Conservation (phyloP, 2,329 filamentous ascomycete species). For the Ceratocystis smalleyi region DNA sequence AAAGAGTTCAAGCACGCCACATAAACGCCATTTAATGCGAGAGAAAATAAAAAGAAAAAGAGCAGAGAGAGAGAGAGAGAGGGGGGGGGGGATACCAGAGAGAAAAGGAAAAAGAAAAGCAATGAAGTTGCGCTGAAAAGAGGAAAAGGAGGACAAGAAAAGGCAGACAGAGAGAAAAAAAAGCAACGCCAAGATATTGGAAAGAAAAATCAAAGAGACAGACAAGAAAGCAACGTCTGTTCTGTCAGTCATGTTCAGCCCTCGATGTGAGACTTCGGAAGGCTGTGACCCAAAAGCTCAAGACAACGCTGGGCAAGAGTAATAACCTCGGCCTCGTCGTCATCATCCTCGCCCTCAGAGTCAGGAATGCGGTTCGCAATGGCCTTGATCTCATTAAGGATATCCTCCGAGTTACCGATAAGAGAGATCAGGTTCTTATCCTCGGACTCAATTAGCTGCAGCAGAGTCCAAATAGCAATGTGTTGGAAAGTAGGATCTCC, state of each 20-base stretch:
- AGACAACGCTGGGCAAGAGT: slow-evolving; percentile 79
- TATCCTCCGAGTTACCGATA: slow-evolving; percentile 78
- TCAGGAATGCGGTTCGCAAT: slow-evolving; percentile 80
- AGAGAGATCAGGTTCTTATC: slow-evolving; percentile 76
- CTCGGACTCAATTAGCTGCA: slow-evolving; percentile 90
- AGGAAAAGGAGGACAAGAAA: slow-evolving; percentile 18
- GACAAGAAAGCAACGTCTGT: slow-evolving; percentile 9
- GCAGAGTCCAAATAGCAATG: slow-evolving; percentile 94
- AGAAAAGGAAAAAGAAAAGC: not conserved
- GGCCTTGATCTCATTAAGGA: slow-evolving; percentile 78
- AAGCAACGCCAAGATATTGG: not conserved
- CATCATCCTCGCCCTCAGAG: slow-evolving; percentile 52
- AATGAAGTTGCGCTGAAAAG: slow-evolving; percentile 8
- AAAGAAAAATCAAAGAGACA: not conserved
- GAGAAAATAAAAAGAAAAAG: not conserved
- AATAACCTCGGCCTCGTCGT: slow-evolving; percentile 85
- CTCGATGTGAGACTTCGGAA: slow-evolving; percentile 68
- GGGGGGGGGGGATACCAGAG: not conserved
- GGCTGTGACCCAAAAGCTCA: slow-evolving; percentile 64
- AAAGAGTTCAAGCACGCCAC: slow-evolving; percentile 4
- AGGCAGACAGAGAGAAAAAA: slow-evolving; percentile 4
- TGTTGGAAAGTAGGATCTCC: slow-evolving; percentile 97
- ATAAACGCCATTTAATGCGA: slow-evolving; percentile 15
- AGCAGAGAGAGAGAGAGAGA: too few species aligned
- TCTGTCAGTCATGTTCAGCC: slow-evolving; percentile 33